A percentile compares a stretch with the other conserved stretches of the same genome.
These are phyloP conservation scores for Candida verbasci DNA, from an alignment of 805 yeast genomes.

Conservation along the genomic window DNA sequence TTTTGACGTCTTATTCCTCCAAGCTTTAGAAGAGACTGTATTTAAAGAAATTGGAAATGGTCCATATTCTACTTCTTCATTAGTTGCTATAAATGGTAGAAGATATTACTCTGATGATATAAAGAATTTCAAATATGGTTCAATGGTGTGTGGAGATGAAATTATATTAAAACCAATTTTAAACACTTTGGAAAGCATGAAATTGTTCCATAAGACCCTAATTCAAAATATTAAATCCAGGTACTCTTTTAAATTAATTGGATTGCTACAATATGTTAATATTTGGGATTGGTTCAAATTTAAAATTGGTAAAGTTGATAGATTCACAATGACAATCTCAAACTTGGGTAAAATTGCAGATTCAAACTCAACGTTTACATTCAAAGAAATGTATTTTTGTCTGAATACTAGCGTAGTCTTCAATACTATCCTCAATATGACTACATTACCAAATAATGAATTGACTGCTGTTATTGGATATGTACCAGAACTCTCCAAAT, in stretches of 20 bases:
- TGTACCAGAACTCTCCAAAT: slow-evolving; percentile 9
- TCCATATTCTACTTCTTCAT: slow-evolving; percentile 9
- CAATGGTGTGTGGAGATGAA: slow-evolving; percentile 11
- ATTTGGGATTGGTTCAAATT: slow-evolving; percentile 10
- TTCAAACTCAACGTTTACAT: slow-evolving; percentile 8
- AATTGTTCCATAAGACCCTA: slow-evolving; percentile 9
- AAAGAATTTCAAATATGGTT: slow-evolving; percentile 9
- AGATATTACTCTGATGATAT: slow-evolving; percentile 14
- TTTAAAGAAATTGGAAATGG: slow-evolving; percentile 7
- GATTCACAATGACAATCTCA: slow-evolving; percentile 16
- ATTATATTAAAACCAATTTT: slow-evolving; percentile 9
- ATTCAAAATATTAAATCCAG: slow-evolving; percentile 7
- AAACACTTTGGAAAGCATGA: slow-evolving; percentile 6
- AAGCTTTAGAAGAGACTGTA: slow-evolving; percentile 14
- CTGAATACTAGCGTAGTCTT: slow-evolving; percentile 13
- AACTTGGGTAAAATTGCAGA: slow-evolving; percentile 15
- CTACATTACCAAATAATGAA: slow-evolving; percentile 13
- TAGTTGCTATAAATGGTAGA: slow-evolving; percentile 16
- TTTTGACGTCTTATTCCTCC: slow-evolving; percentile 14
- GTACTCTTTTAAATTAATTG: slow-evolving; percentile 10
- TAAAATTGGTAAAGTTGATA: slow-evolving; percentile 10
- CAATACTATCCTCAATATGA: slow-evolving; percentile 13
- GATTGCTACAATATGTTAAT: slow-evolving; percentile 11
- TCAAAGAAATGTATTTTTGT: slow-evolving; percentile 15
- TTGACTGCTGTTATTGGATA: slow-evolving; percentile 14